phyloP scores from a whole-genome alignment of 257 asterid species.

The Solanum medicagineum region DNA sequence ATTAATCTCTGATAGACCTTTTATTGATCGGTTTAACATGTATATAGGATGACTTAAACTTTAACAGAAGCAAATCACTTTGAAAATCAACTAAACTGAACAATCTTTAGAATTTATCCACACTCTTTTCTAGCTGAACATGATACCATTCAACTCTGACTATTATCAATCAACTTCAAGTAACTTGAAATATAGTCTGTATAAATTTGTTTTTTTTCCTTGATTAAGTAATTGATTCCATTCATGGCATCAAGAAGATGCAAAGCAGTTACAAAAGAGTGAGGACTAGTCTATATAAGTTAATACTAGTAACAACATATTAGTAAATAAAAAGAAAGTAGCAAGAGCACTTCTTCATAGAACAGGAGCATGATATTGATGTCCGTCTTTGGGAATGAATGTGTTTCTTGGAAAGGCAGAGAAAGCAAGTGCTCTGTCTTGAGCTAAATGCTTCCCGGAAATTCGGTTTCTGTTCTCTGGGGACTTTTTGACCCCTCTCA shows the following conservation, averaged over 20 bases:
- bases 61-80: neutral
- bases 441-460: neutral
- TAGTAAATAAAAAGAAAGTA: neutral
- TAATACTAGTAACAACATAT: neutral
- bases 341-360: neutral
- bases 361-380: neutral
- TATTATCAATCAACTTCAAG: neutral
- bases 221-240: too few species aligned
- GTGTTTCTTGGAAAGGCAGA: neutral
- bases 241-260: too few species aligned
- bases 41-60: neutral
- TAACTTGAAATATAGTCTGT: neutral
- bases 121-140: neutral
- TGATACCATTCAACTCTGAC: neutral
- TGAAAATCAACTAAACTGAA: neutral
- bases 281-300: neutral
- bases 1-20: neutral
- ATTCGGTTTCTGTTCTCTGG: neutral
- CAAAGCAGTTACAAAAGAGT: too few species aligned
- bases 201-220: neutral
- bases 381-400: neutral
- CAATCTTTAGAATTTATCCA: neutral
- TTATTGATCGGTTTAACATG: neutral
- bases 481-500: neutral
- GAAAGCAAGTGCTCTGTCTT: neutral